Evolutionary conservation across 2,329 filamentous ascomycete genomes (phyloP).

Genomic region (Sporothrix brasiliensis): DNA sequence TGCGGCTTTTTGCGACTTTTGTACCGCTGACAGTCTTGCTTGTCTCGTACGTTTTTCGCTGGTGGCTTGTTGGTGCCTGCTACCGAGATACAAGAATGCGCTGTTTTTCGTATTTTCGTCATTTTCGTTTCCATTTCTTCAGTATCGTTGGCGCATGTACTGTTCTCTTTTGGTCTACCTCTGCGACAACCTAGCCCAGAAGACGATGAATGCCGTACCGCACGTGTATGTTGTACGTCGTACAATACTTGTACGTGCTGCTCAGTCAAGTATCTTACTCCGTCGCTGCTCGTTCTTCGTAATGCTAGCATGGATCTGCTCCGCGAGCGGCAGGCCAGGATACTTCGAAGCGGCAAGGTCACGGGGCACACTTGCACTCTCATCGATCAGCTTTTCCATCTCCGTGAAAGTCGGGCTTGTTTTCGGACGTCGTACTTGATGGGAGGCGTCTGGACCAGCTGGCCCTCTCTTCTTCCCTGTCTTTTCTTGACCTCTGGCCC

Average conservation of each 20-base stretch:
- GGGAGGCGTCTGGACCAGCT: conserved; percentile 3
- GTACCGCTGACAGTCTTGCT: neutral
- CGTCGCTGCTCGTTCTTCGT: neutral
- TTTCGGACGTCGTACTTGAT: conserved; percentile 15
- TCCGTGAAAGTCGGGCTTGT: conserved; percentile 3
- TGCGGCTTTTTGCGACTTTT: neutral
- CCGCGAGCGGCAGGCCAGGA: conserved; percentile 11
- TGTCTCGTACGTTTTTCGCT: neutral
- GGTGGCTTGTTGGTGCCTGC: conserved; percentile 1
- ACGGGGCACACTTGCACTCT: neutral
- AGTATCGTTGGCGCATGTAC: neutral
- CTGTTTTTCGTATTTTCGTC: neutral
- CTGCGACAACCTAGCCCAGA: conserved; percentile 21
- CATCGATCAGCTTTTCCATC: too few species aligned
- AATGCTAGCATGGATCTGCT: neutral
- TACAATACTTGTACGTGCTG: neutral
- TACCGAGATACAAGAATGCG: neutral
- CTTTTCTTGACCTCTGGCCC: neutral
- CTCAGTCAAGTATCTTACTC: neutral
- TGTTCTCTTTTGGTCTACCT: conserved; percentile 1
- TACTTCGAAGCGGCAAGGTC: conserved; percentile 3
- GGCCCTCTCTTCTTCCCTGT: neutral
- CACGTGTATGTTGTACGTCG: neutral
- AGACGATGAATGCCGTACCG: neutral
- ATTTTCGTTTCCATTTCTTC: neutral